phyloP scores from a whole-genome alignment of 805 yeast genomes.

The Candida suzukii region DNA sequence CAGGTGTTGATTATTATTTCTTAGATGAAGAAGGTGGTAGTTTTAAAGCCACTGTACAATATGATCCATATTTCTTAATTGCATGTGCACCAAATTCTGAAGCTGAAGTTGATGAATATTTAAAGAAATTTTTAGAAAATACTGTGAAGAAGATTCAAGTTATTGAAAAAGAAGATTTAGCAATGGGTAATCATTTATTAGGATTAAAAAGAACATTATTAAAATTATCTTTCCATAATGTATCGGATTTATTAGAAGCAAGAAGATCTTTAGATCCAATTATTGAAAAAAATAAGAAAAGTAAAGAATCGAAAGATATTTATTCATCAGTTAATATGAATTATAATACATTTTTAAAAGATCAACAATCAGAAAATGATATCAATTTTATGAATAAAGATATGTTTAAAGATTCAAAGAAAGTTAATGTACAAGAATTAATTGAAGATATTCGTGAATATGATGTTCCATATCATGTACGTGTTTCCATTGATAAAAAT shows the following conservation, averaged over 20 bases:
- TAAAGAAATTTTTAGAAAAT: constrained; percentile 61
- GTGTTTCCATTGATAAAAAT: constrained; percentile 88
- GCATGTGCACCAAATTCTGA: constrained; percentile 55
- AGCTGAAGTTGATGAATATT: constrained; percentile 78
- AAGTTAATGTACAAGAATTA: constrained; percentile 40
- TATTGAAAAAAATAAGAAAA: constrained; percentile 56
- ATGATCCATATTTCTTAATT: constrained; percentile 82
- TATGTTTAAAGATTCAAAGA: constrained; percentile 1
- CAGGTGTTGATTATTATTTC: constrained; percentile 93
- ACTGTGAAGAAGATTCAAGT: constrained; percentile 49
- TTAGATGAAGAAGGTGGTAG: constrained; percentile 95
- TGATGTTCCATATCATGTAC: constrained; percentile 94
- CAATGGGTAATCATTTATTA: constrained; percentile 76
- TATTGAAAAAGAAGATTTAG: constrained; percentile 69
- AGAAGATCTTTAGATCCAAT: constrained; percentile 65
- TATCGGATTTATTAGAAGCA: constrained; percentile 67
- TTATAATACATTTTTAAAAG: constrained; percentile 22
- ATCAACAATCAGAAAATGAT: constrained; percentile 23
- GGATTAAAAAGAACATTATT: constrained; percentile 65
- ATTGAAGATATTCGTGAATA: constrained; percentile 84
- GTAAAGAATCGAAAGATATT: constrained; percentile 56
- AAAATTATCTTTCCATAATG: constrained; percentile 67
- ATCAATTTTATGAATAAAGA: constrained; percentile 18
- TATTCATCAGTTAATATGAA: constrained; percentile 50
- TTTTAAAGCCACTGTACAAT: constrained; percentile 77